These are phyloP conservation scores for Teunomyces tritomae DNA, from an alignment of 805 yeast genomes.

Conservation along the genomic window DNA sequence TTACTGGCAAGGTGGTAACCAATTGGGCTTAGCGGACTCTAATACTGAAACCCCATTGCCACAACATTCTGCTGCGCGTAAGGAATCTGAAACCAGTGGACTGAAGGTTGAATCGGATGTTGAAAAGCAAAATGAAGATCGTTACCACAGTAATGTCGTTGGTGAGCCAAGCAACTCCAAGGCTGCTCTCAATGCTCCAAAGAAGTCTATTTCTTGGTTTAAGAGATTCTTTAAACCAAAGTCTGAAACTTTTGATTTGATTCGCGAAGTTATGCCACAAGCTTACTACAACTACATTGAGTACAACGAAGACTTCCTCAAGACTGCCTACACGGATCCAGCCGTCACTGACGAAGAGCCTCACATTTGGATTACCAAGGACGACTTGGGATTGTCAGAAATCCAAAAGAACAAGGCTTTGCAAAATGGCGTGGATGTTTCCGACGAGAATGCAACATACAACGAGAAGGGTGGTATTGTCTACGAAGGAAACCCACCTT, in stretches of 20 bases:
- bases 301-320: slow-evolving; percentile 39
- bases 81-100: slow-evolving; percentile 3
- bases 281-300: slow-evolving; percentile 39
- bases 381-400: slow-evolving; percentile 63
- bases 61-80: background rate
- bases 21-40: slow-evolving; percentile 29
- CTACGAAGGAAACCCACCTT: slow-evolving; percentile 69
- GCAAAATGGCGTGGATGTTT: slow-evolving; percentile 52
- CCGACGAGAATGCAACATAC: slow-evolving; percentile 55
- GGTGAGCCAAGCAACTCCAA: slow-evolving; percentile 5
- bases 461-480: slow-evolving; percentile 55
- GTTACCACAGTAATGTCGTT: background rate
- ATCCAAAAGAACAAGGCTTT: slow-evolving; percentile 55
- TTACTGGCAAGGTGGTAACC: slow-evolving; percentile 45
- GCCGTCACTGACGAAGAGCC: slow-evolving; percentile 56
- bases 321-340: slow-evolving; percentile 53
- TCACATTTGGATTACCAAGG: slow-evolving; percentile 69
- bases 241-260: slow-evolving; percentile 43
- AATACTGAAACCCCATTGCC: slow-evolving; percentile 20
- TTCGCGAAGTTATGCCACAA: slow-evolving; percentile 46
- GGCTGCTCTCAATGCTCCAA: slow-evolving; percentile 15
- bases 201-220: slow-evolving; percentile 26
- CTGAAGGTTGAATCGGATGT: slow-evolving; percentile 6
- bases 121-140: slow-evolving; percentile 6
- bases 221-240: slow-evolving; percentile 47